Percentiles rank a stretch among this genome's conserved stretches.
Conservation (phyloP, 2,329 filamentous ascomycete species). For the Ascochyta clinopodiicola region DNA sequence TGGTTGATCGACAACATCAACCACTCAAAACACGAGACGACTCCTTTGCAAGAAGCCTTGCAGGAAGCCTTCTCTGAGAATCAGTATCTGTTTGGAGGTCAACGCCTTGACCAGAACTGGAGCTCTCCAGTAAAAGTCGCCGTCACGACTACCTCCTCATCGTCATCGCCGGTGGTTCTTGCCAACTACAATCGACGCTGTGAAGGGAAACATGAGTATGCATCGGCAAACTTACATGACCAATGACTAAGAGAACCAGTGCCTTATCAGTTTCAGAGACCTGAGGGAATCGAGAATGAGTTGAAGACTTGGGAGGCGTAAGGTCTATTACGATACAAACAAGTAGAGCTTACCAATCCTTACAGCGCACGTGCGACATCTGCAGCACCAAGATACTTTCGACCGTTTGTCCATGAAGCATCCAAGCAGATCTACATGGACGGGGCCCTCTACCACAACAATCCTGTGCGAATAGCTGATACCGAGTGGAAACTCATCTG, state of each 20-base stretch:
- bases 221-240: background rate
- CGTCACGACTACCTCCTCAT: constrained; percentile 49
- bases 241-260: background rate
- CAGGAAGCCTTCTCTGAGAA: constrained; percentile 3
- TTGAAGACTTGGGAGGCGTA: background rate
- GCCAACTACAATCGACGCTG: constrained; percentile 54
- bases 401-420: constrained; percentile 52
- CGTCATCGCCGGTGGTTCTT: constrained; percentile 48
- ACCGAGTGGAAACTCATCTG: constrained; percentile 48
- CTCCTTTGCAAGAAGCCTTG: constrained; percentile 15
- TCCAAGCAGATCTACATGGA: constrained; percentile 54
- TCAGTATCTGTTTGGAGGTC: constrained; percentile 43
- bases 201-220: constrained; percentile 48
- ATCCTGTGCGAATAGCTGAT: constrained; percentile 55
- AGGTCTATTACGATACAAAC: background rate
- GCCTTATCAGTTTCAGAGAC: background rate
- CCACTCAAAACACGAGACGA: constrained; percentile 44
- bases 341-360: background rate
- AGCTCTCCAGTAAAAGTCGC: constrained; percentile 51
- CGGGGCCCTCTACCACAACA: constrained; percentile 54
- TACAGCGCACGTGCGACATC: constrained; percentile 52
- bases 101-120: constrained; percentile 15
- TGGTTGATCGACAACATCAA: constrained; percentile 37
- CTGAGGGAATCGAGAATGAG: background rate
- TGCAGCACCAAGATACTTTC: constrained; percentile 55